Evolutionary conservation across 345 rosid genomes (phyloP), one percentile per base, ranked within the genome.

Genomic region (Rhizophora apiculata): DNA sequence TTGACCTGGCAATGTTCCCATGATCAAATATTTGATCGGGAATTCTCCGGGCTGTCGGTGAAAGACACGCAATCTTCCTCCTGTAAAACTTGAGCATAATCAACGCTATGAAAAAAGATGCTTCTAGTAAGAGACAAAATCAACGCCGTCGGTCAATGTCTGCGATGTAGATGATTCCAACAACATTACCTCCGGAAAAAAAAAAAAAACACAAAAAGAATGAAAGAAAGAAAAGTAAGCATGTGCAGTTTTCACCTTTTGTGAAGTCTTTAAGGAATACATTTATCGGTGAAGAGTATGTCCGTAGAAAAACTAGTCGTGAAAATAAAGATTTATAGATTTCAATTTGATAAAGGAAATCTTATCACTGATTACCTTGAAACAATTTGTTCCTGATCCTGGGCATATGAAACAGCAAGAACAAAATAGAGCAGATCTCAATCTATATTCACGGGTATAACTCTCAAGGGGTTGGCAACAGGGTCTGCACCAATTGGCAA

Each of bases 341-440:
- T 43, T 43, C 16, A 43, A 43, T 13, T 43, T 43, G 49, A 43
- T 3, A 13, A 13, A 43, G 13, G 49, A 13, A 3, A 26, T 61
- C 3, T 29, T 13, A 16, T 8, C 68, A 57, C 31, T 1, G 32
- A 57, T 31, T 75, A 90, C 97, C 96, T 88, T 26, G 92, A 81
- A 37, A 85, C 77, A 62, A 95, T 88, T 74, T 87, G 86, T 59
- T 92, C 94, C 6, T 91, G 82, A 62, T 87, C 91, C 74, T 82
- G 82, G 62, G 99, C 96, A 63, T 86, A 87, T 26, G 96, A 92
- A 83, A 95, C 88, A 64, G 96, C 96, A 22, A 95, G 96, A 72
- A 95, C 81, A 49, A 84, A 82, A 76, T 95, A 93, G 64, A 87
- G 85, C 69, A 90, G 62, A 74, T 88, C 87, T 54, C 74, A 77